Percentiles rank a stretch among this genome's conserved stretches.
phyloP scores from a whole-genome alignment of 257 asterid genomes.

The Scutellaria barbata region DNA sequence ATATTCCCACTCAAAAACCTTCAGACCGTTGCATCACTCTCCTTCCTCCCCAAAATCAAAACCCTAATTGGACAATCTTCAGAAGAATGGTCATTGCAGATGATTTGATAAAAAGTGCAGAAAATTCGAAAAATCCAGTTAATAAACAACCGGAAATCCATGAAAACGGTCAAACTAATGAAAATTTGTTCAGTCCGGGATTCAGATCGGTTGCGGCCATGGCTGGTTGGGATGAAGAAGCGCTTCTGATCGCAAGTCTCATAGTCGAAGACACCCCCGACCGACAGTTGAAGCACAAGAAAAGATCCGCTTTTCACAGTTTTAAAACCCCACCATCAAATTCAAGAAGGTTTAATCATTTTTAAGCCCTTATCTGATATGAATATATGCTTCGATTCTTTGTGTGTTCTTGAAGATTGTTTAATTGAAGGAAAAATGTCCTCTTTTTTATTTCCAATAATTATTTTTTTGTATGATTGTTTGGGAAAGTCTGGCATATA shows the following conservation, averaged over 20 bases:
- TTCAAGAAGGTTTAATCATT: constrained; percentile 67
- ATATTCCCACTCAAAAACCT: constrained; percentile 1
- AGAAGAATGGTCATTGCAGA: constrained; percentile 46
- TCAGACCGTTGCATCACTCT: constrained; percentile 37
- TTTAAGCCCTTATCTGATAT: neutral
- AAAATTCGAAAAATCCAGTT: constrained; percentile 29
- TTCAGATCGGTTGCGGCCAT: constrained; percentile 87
- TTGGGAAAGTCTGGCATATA: constrained; percentile 1
- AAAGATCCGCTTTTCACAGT: constrained; percentile 49
- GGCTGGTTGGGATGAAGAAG: constrained; percentile 99
- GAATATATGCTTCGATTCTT: neutral
- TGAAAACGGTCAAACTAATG: constrained; percentile 45
- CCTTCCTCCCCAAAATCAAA: neutral
- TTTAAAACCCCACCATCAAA: constrained; percentile 72
- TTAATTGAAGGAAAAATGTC: neutral
- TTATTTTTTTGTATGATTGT: neutral
- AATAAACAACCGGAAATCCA: constrained; percentile 32
- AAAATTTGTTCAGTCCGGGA: constrained; percentile 70
- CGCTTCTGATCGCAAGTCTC: constrained; percentile 72
- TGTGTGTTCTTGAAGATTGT: constrained; percentile 6
- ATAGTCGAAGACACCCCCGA: constrained; percentile 97
- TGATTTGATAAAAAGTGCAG: constrained; percentile 42
- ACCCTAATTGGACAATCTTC: neutral
- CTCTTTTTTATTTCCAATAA: neutral
- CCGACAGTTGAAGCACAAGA: constrained; percentile 60